phyloP scores from a whole-genome alignment of 257 asterid species.

The Henckelia pumila region DNA sequence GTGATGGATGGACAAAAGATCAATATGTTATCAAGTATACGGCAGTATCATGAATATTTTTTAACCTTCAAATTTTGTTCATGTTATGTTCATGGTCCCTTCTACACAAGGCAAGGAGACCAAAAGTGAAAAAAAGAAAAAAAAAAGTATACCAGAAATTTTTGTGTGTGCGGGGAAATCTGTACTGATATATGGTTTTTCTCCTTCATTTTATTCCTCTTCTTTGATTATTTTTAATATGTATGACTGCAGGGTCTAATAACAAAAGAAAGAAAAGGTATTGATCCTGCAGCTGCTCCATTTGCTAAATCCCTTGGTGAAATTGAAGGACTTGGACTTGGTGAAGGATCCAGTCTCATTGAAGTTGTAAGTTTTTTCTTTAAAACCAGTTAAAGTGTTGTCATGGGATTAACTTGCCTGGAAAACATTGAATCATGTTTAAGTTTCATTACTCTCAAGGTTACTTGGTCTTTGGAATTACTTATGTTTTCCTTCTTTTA shows the following conservation, averaged over 20 bases:
- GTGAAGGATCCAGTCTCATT: slow-evolving; percentile 76
- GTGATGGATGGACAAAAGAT: slow-evolving; percentile 17
- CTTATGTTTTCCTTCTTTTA: slow-evolving; percentile 1
- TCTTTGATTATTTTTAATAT: slow-evolving; percentile 24
- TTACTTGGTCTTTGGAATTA: neutral
- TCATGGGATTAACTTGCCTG: neutral
- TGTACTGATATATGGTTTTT: slow-evolving; percentile 1
- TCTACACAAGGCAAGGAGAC: neutral
- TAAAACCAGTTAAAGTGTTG: slow-evolving; percentile 3
- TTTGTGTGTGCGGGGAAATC: neutral
- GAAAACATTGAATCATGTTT: slow-evolving; percentile 24
- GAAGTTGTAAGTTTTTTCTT: slow-evolving; percentile 68
- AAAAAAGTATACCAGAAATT: too few species aligned
- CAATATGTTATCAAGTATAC: neutral
- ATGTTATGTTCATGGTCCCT: neutral
- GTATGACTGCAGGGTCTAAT: slow-evolving; percentile 76
- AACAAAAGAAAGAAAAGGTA: slow-evolving; percentile 74
- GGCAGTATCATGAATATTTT: neutral
- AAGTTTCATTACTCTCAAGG: slow-evolving; percentile 12
- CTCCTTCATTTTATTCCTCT: slow-evolving; percentile 3
- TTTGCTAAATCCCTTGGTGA: slow-evolving; percentile 82
- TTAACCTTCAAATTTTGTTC: too few species aligned
- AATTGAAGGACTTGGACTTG: slow-evolving; percentile 64
- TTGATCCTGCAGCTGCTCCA: slow-evolving; percentile 91
- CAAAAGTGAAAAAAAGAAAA: neutral